Conservation (phyloP, 2,329 filamentous ascomycete species). For the Fusarium virguliforme region DNA sequence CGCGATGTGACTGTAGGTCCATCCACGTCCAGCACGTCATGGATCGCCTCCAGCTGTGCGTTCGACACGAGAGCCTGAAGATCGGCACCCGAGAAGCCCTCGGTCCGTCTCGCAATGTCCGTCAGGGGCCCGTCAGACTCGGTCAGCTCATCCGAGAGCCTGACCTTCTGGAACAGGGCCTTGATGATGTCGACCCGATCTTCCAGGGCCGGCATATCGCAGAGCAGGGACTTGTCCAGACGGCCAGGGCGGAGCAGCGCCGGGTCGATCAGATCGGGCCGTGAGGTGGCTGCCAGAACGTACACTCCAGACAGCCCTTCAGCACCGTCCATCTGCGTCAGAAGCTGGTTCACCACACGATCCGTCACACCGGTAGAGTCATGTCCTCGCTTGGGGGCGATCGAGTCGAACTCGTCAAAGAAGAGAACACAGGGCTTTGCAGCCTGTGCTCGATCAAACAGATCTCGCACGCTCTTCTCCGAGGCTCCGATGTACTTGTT, state of each 20-base stretch:
- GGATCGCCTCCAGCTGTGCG: constrained; percentile 95
- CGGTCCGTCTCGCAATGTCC: constrained; percentile 85
- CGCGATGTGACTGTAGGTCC: constrained; percentile 61
- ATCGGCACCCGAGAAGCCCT: constrained; percentile 95
- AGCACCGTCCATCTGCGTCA: constrained; percentile 99
- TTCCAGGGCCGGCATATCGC: constrained; percentile 85
- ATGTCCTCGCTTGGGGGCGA: constrained; percentile 96
- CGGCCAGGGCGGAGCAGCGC: constrained; percentile 92
- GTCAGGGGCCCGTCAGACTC: constrained; percentile 70
- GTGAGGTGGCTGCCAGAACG: constrained; percentile 92
- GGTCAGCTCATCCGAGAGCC: constrained; percentile 77
- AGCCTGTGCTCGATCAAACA: constrained; percentile 93
- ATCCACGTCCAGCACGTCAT: constrained; percentile 82
- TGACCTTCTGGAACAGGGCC: constrained; percentile 86
- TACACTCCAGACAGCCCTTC: constrained; percentile 96
- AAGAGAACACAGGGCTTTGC: constrained; percentile 95
- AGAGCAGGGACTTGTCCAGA: constrained; percentile 92
- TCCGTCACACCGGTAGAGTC: constrained; percentile 99
- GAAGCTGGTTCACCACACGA: constrained; percentile 95
- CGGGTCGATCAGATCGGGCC: constrained; percentile 96
- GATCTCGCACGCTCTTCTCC: constrained; percentile 94
- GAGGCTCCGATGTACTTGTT: constrained; percentile 99
- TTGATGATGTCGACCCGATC: constrained; percentile 91
- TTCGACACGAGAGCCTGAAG: constrained; percentile 96
- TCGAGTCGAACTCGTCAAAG: constrained; percentile 99